A percentile compares a stretch with the other conserved stretches of the same genome.
These are phyloP conservation scores for Yarrowia sp. DNA, from an alignment of 805 yeast species.

Conservation along the genomic window DNA sequence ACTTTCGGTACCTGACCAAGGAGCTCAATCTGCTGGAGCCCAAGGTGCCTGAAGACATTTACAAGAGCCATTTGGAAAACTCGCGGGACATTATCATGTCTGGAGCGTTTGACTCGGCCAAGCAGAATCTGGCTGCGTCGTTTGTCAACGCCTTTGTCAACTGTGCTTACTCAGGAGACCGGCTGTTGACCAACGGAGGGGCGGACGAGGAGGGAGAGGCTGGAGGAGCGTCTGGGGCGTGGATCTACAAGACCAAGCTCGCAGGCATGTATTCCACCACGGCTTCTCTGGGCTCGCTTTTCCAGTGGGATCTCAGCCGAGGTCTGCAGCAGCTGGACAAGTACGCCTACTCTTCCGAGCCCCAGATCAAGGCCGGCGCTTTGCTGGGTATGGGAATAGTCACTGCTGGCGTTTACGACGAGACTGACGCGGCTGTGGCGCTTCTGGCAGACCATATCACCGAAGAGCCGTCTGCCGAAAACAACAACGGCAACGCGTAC, in stretches of 20 bases:
- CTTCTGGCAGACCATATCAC: slow-evolving; percentile 77
- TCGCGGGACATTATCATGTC: slow-evolving; percentile 55
- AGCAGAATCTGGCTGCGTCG: slow-evolving; percentile 91
- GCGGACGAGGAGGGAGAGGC: slow-evolving; percentile 39
- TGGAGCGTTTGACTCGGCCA: slow-evolving; percentile 71
- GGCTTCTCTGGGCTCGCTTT: slow-evolving; percentile 84
- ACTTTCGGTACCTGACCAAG: slow-evolving; percentile 72
- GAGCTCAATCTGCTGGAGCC: slow-evolving; percentile 88
- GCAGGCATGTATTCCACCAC: slow-evolving; percentile 88
- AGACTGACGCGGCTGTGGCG: slow-evolving; percentile 86
- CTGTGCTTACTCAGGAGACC: slow-evolving; percentile 86
- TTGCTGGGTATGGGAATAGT: slow-evolving; percentile 90
- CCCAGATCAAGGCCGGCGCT: slow-evolving; percentile 93
- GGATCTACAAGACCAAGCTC: slow-evolving; percentile 91
- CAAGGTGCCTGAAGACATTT: slow-evolving; percentile 90
- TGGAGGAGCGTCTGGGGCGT: slow-evolving; percentile 58
- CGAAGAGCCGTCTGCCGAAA: slow-evolving; percentile 50
- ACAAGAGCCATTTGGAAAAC: slow-evolving; percentile 84
- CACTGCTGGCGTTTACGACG: slow-evolving; percentile 91
- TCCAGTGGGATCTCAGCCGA: slow-evolving; percentile 85
- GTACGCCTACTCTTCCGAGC: slow-evolving; percentile 79
- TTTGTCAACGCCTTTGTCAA: slow-evolving; percentile 90
- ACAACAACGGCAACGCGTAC: slow-evolving; percentile 19
- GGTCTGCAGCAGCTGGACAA: slow-evolving; percentile 89
- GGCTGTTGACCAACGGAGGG: slow-evolving; percentile 63